Evolutionary conservation across 1,139 yeast genomes (phyloP).

Genomic region (Yamadazyma siamensis): DNA sequence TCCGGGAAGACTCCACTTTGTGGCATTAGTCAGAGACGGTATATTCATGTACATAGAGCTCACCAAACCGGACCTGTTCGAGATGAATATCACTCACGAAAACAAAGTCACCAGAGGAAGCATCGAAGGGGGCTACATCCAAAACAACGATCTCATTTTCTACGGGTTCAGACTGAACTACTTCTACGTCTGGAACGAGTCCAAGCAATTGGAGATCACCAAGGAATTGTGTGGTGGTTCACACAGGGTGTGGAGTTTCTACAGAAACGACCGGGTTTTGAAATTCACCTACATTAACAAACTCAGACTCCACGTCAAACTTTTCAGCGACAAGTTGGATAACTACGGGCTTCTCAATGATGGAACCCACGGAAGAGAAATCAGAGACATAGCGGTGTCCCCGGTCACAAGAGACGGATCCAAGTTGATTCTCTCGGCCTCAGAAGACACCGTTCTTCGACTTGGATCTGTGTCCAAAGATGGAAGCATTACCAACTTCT

Average conservation of each 20-base stretch:
- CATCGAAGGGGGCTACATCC: conserved; percentile 66
- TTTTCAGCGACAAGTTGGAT: conserved; percentile 18
- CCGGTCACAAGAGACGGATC: conserved; percentile 20
- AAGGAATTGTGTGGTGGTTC: conserved; percentile 88
- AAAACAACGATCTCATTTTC: conserved; percentile 54
- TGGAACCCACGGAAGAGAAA: conserved; percentile 91
- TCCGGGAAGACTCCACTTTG: conserved; percentile 17
- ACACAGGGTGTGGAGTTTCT: conserved; percentile 75
- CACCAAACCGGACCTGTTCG: conserved; percentile 13
- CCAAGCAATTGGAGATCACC: conserved; percentile 65
- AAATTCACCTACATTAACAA: conserved; percentile 58
- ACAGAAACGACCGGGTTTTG: conserved; percentile 7
- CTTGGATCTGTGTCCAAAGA: conserved; percentile 42
- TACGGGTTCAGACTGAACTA: conserved; percentile 81
- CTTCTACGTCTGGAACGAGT: conserved; percentile 82
- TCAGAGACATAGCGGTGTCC: conserved; percentile 61
- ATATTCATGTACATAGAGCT: conserved; percentile 38
- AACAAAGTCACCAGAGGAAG: conserved; percentile 74
- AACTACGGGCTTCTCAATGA: conserved; percentile 30
- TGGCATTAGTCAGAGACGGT: conserved; percentile 65
- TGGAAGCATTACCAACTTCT: conserved; percentile 45
- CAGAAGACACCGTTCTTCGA: conserved; percentile 83
- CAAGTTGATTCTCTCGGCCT: conserved; percentile 62
- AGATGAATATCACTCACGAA: conserved; percentile 43
- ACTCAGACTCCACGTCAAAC: conserved; percentile 33